phyloP scores from a whole-genome alignment of 2,329 filamentous ascomycete genomes.

The Alternaria solani region DNA sequence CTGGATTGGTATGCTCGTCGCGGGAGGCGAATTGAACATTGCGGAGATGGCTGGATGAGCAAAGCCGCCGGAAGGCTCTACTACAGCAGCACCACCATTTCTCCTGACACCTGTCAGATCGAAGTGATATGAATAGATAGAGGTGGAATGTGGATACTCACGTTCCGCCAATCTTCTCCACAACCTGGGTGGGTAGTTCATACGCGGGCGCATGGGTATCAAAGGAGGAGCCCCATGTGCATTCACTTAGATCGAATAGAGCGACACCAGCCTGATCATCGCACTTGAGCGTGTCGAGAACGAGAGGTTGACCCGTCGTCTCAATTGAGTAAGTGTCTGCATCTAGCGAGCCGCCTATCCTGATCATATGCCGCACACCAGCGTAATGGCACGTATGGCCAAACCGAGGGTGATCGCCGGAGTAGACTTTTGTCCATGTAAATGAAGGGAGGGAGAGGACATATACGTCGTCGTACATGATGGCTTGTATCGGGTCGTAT shows the following conservation, averaged over 20 bases:
- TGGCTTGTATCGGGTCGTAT: conserved; percentile 44
- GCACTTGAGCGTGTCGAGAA: neutral
- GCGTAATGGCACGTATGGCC: conserved; percentile 55
- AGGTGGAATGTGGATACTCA: neutral
- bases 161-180: neutral
- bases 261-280: neutral
- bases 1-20: neutral
- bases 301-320: neutral
- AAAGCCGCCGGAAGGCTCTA: neutral
- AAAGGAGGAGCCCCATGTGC: neutral
- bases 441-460: conserved; percentile 58
- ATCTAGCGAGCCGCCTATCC: conserved; percentile 48
- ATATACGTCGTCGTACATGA: conserved; percentile 54
- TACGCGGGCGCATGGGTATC: neutral
- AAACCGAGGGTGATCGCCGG: conserved; percentile 48
- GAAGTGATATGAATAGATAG: fast-evolving
- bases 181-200: neutral
- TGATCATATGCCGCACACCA: conserved; percentile 52
- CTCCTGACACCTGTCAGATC: neutral
- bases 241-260: neutral
- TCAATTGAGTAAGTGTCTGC: neutral
- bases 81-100: neutral
- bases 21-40: neutral
- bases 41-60: neutral
- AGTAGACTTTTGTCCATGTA: conserved; percentile 53